phyloP scores from a whole-genome alignment of 179 eudicot genomes.

The Silene noctiflora region DNA sequence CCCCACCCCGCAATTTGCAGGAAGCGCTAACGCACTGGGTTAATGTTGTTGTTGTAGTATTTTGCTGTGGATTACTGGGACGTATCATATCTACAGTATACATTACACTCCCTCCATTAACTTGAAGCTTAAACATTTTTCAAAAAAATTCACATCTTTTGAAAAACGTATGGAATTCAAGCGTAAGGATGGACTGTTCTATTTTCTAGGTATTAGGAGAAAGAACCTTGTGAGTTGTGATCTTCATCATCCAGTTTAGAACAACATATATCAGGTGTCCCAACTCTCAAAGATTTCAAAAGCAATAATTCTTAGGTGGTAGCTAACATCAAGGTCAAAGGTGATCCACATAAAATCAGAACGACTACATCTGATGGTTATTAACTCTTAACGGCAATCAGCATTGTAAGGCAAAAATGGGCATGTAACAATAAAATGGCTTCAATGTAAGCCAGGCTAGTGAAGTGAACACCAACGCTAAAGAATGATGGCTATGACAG shows the following conservation, averaged over 20 bases:
- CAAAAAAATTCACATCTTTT: not conserved
- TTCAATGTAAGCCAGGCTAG: not conserved
- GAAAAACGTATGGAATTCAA: not conserved
- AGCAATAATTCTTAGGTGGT: not conserved
- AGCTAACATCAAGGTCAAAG: not conserved
- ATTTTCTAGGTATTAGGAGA: not conserved
- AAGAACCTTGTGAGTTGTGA: not conserved
- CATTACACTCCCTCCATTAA: not conserved
- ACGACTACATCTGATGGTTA: not conserved
- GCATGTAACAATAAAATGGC: constrained; percentile 4
- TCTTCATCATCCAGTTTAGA: not conserved
- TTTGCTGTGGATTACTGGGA: not conserved
- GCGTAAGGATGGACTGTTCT: not conserved
- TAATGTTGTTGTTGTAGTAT: no score
- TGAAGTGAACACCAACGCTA: not conserved
- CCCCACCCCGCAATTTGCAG: no score
- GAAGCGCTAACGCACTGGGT: no score
- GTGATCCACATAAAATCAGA: not conserved
- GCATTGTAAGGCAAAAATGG: not conserved
- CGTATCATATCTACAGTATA: not conserved
- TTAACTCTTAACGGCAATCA: not conserved
- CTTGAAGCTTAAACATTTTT: not conserved
- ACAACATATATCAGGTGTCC: not conserved
- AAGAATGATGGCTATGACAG: not conserved
- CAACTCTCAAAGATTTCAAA: not conserved